Evolutionary conservation across 2,329 filamentous ascomycete species (phyloP).

Genomic region (Cercospora sp.): DNA sequence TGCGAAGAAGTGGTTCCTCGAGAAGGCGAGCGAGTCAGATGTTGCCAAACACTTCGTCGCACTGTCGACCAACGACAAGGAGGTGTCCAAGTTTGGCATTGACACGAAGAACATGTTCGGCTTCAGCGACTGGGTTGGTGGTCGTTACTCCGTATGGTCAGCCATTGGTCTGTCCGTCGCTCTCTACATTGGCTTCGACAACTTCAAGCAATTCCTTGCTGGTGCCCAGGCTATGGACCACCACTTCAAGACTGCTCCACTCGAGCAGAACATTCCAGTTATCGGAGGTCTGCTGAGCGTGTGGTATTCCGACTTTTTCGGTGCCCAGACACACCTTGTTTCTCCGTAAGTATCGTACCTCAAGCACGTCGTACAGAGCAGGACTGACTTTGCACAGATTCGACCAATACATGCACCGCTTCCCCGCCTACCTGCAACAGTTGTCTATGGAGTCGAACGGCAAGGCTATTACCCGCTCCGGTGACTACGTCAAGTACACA

Average conservation of each 20-base stretch:
- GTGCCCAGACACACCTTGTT: constrained; percentile 94
- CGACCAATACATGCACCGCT: constrained; percentile 98
- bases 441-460: constrained; percentile 99
- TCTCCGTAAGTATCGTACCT: constrained; percentile 69
- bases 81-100: constrained; percentile 98
- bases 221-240: constrained; percentile 98
- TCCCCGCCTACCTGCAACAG: constrained; percentile 98
- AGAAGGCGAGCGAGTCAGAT: constrained; percentile 68
- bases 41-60: constrained; percentile 99
- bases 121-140: constrained; percentile 98
- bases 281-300: constrained; percentile 91
- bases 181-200: constrained; percentile 94
- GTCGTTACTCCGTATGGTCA: constrained; percentile 98
- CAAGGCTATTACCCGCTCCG: constrained; percentile 88
- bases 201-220: constrained; percentile 93
- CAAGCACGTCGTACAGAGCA: background rate
- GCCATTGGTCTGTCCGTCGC: constrained; percentile 94
- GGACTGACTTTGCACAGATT: constrained; percentile 59
- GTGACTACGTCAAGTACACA: constrained; percentile 92
- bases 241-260: constrained; percentile 88
- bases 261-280: constrained; percentile 92
- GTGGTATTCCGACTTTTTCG: constrained; percentile 99
- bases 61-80: constrained; percentile 89
- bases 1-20: constrained; percentile 94
- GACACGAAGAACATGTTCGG: constrained; percentile 99